Conservation (phyloP, 257 asterid genomes). For the Scutellaria minor region DNA sequence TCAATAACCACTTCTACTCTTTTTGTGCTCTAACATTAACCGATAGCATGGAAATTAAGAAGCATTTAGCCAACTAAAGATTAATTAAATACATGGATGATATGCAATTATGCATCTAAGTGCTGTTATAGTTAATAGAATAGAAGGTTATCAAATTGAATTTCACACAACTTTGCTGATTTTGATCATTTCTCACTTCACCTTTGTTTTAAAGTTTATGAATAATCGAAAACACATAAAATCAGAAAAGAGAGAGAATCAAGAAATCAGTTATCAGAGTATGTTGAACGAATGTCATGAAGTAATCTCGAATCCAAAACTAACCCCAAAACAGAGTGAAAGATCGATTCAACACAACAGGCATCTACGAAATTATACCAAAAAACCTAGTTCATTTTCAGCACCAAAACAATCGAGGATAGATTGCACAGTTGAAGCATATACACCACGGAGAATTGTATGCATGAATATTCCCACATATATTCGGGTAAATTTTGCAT, state of each 20-base stretch:
- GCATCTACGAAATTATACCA: not conserved
- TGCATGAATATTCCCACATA: not conserved
- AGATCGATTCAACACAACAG: slow-evolving; percentile 8
- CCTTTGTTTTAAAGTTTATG: not conserved
- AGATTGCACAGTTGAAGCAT: not conserved
- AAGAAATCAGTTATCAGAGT: not conserved
- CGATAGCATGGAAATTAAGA: not conserved
- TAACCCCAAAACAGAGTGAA: not conserved
- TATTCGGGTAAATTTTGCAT: not conserved
- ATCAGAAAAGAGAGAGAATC: not conserved
- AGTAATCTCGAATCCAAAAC: not conserved
- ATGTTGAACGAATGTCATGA: not conserved
- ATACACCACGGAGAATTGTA: slow-evolving; percentile 17
- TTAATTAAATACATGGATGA: not conserved
- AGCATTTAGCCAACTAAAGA: not conserved
- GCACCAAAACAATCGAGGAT: not conserved
- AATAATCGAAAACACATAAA: slow-evolving; percentile 2
- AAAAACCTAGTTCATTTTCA: not conserved
- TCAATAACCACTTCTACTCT: not conserved
- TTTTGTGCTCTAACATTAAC: not conserved
- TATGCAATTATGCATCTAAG: not conserved
- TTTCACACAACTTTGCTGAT: not conserved
- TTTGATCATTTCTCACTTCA: not conserved
- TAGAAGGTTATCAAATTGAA: not conserved
- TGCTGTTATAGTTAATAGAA: not conserved